Evolutionary conservation across 345 rosid species (phyloP).

Genomic region (Citrus mangshanensis): DNA sequence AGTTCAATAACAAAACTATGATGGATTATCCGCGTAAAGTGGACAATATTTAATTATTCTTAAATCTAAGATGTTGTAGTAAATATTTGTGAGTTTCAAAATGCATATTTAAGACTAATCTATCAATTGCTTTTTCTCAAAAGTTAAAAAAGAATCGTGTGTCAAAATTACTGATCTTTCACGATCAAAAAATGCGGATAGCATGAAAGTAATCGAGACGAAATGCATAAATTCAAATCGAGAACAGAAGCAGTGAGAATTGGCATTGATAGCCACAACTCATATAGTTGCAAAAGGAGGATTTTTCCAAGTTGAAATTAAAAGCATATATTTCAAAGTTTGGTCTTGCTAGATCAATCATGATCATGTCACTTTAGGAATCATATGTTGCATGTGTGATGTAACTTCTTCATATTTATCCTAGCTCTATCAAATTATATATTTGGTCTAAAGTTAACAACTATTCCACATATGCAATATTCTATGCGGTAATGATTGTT

Average conservation of each 20-base stretch:
- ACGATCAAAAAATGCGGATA: background rate
- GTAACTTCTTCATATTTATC: background rate
- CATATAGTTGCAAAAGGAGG: background rate
- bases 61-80: too few species aligned
- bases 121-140: too few species aligned
- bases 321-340: background rate
- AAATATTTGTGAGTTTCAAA: too few species aligned
- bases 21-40: too few species aligned
- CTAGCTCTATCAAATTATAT: background rate
- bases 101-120: too few species aligned
- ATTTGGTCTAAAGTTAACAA: background rate
- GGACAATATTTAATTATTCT: too few species aligned
- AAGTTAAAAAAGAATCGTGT: background rate
- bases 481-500: background rate
- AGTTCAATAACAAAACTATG: too few species aligned
- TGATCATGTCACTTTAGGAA: background rate
- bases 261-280: background rate
- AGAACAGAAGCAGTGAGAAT: background rate
- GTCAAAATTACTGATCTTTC: background rate
- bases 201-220: background rate
- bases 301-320: background rate
- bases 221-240: background rate
- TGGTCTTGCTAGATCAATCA: background rate
- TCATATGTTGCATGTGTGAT: background rate
- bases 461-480: background rate